These are phyloP conservation scores for Begonia loranthoides DNA, from an alignment of 306 rosid species.

Conservation along the genomic window DNA sequence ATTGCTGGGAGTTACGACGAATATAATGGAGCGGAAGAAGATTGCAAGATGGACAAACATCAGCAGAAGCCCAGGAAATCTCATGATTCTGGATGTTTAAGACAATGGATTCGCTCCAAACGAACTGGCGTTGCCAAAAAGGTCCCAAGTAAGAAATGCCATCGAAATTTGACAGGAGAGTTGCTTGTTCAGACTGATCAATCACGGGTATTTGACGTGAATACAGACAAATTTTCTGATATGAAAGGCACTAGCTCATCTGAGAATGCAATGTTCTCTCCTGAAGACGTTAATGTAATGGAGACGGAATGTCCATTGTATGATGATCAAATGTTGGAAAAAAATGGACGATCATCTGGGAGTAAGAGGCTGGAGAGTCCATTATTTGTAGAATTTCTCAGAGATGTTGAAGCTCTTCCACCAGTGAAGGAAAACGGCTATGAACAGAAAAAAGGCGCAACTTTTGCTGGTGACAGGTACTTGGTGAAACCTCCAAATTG, in stretches of 20 bases:
- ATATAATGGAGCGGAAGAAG: conserved; percentile 12
- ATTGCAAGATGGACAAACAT: conserved; percentile 12
- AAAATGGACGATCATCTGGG: conserved; percentile 2
- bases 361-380: too few relatives aligned
- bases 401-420: too few relatives aligned
- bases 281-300: conserved; percentile 18
- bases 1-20: conserved; percentile 14
- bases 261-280: conserved; percentile 18
- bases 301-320: conserved; percentile 6
- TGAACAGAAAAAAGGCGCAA: too few relatives aligned
- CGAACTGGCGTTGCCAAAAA: conserved; percentile 33
- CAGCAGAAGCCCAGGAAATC: conserved; percentile 21
- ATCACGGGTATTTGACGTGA: conserved; percentile 9
- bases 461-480: too few relatives aligned
- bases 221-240: conserved; percentile 12
- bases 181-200: conserved; percentile 20
- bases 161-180: conserved; percentile 11
- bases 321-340: conserved; percentile 17
- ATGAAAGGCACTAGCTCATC: conserved; percentile 10
- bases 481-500: too few relatives aligned
- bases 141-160: conserved; percentile 15
- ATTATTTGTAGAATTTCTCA: too few relatives aligned
- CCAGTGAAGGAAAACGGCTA: too few relatives aligned
- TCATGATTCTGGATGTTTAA: conserved; percentile 20
- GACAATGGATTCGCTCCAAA: conserved; percentile 40